Evolutionary conservation across 495 filamentous ascomycete genomes (phyloP).

Genomic region (Penicillium lividum): DNA sequence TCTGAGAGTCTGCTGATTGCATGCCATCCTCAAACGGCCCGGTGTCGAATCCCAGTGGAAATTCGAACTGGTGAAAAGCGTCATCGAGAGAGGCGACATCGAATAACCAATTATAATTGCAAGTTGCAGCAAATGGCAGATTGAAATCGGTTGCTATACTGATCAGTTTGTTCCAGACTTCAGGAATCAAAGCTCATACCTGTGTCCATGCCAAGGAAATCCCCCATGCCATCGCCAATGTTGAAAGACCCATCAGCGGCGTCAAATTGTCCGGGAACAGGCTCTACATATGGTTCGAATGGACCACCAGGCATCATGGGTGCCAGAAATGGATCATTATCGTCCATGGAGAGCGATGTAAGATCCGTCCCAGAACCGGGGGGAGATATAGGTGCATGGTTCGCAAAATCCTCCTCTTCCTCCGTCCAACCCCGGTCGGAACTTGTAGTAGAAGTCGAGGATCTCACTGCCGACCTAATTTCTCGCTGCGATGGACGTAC

Average conservation of each 20-base stretch:
- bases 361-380: slow-evolving; percentile 33
- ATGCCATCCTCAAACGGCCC: slow-evolving; percentile 22
- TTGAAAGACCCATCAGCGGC: slow-evolving; percentile 39
- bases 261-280: slow-evolving; percentile 38
- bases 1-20: slow-evolving; percentile 6
- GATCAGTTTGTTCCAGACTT: slow-evolving; percentile 12
- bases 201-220: slow-evolving; percentile 35
- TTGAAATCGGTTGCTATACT: slow-evolving; percentile 53
- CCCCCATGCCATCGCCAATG: slow-evolving; percentile 24
- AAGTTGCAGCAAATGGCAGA: slow-evolving; percentile 56
- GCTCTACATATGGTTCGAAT: slow-evolving; percentile 40
- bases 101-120: slow-evolving; percentile 60
- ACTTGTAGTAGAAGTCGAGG: slow-evolving; percentile 14
- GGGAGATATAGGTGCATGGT: slow-evolving; percentile 33
- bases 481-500: slow-evolving; percentile 36
- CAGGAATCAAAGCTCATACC: slow-evolving; percentile 20
- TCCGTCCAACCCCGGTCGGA: slow-evolving; percentile 21
- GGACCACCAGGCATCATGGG: slow-evolving; percentile 37
- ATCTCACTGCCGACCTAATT: slow-evolving; percentile 13
- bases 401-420: slow-evolving; percentile 18
- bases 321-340: slow-evolving; percentile 34
- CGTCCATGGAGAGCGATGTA: slow-evolving; percentile 29
- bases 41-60: slow-evolving; percentile 30
- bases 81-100: slow-evolving; percentile 41
- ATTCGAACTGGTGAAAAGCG: slow-evolving; percentile 36